A percentile compares a stretch with the other conserved stretches of the same genome.
Conservation (phyloP, 1,139 yeast species). For the Suhomyces yuchorum region DNA sequence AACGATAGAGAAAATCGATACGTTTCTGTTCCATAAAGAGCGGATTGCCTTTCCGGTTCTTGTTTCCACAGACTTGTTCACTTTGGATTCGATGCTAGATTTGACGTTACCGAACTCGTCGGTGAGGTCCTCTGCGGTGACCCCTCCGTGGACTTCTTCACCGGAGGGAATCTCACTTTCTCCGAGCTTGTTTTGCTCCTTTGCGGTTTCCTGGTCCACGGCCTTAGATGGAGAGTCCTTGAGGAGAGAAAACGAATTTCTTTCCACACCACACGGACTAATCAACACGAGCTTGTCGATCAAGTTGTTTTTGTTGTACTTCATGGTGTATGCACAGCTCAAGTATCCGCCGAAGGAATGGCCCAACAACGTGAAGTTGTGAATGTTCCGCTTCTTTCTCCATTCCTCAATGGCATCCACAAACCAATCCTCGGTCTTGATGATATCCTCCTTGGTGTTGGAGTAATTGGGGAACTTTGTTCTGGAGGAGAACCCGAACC, state of each 20-base stretch:
- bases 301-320: constrained; percentile 47
- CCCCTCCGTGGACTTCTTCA: constrained; percentile 10
- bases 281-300: constrained; percentile 44
- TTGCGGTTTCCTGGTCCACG: constrained; percentile 17
- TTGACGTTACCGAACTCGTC: constrained; percentile 3
- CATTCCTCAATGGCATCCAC: constrained; percentile 82
- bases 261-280: constrained; percentile 51
- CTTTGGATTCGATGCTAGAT: constrained; percentile 12
- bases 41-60: constrained; percentile 29
- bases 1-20: constrained; percentile 41
- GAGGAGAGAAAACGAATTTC: constrained; percentile 36
- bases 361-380: constrained; percentile 73
- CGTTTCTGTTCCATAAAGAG: constrained; percentile 40
- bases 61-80: constrained; percentile 13
- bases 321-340: constrained; percentile 73
- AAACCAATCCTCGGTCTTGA: constrained; percentile 71
- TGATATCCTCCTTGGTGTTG: constrained; percentile 31
- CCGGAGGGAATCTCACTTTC: constrained; percentile 16
- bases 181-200: constrained; percentile 17
- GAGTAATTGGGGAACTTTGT: constrained; percentile 41
- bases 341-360: constrained; percentile 95
- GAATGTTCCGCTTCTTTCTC: constrained; percentile 61
- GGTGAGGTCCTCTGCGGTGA: not conserved
- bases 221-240: constrained; percentile 18
- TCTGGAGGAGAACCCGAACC: constrained; percentile 49